Base-by-base conservation (phyloP, 768 basidiomycete species). In the Cystobasidium ongulense region DNA sequence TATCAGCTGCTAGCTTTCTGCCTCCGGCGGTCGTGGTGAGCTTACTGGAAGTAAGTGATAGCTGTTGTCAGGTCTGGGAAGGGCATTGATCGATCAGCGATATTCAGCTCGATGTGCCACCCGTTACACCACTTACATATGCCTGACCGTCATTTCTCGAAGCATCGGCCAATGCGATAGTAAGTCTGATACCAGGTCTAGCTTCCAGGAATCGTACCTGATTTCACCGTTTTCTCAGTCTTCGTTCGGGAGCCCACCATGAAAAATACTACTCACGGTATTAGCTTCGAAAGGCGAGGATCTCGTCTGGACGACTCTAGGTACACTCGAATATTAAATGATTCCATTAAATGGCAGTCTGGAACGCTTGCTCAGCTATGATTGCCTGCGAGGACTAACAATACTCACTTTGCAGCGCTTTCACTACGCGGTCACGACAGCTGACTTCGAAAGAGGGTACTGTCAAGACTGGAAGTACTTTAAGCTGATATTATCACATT, bases 291-390 rank as follows among this genome's bases (percentile, higher is more conserved):
- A 39, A 70, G 63, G 23, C 54, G 50, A 3, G 66, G 54, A 38
- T 52, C 46, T 4, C 74, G 65, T 27, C 74, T 18, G 21, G 53
- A 43, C 29, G 41, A 52, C 25, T 75, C 74, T 7, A 75, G 61
- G 43, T 75, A 75, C 3, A 75, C 74, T 17, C 74, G 66, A 36
- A 75, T 63, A 35, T 75, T 62, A 43, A 75, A 75, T 7, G 70
- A 50, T 35, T 71, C 59, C 66, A 75, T 59, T 25, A 13, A 21
- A 1, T 29, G 38, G 25, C 66, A 61, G 25, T 39, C 54, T 67
- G 29, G 3, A 15, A 25, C 18, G 29, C 18, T n/a, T 10, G 4
- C 13, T 31, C 57, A 61, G 57, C 23, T 61, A 10, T 8, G 57
- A 33, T 50, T 50, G 8, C 10, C 5, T 50, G 46, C n/a, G 15